Base-by-base conservation (phyloP, 495 filamentous ascomycete species). In the Penicillium verhagenii region DNA sequence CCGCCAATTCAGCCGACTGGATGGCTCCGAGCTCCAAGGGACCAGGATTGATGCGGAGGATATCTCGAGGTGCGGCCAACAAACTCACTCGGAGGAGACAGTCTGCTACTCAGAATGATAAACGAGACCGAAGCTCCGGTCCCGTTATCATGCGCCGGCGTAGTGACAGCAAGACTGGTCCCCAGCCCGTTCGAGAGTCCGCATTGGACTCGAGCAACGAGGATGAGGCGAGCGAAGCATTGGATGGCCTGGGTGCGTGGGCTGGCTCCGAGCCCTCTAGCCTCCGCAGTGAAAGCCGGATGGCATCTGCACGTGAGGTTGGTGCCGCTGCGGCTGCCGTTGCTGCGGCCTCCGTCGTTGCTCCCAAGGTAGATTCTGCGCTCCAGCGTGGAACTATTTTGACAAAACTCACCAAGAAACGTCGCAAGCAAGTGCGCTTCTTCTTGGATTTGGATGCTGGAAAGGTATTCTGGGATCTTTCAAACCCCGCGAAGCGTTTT, bases 401-500 rank as follows among this genome's bases (percentile, higher is more conserved):
- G 49, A 83, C 77, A 23, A 96, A 96, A 65, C 79, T 97, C 5
- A 91, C 90, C 11, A 91, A 87, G 71, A 95, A 90, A 61, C 87
- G 85, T 63, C 79, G 73, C 38, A 91, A 90, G 64, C 79, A 84
- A 47, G 77, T 96, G 38, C 84, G 73, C 26, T 88, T 97, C 57
- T 80, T 84, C 26, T 79, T 97, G 1, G 89, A 97, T 62, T 78
- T 87, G 19, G 86, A 90, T 47, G 80, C 87, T 6, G 91, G 87
- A 43, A 94, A 90, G 67, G 89, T 97, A 29, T 86, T 78, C 28
- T 98, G 94, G 94, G 86, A 95, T 70, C 81, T 82, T 14, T 85
- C 81, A 4, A 89, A 89, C 47, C 82, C 87, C 0, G 80, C 85
- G 1, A 97, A 96, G 57, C 82, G 81, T 16, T 88, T 98, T 59